A percentile compares a stretch with the other conserved stretches of the same genome.
Conservation (phyloP, 2,329 filamentous ascomycete genomes). For the Exophiala sideris region DNA sequence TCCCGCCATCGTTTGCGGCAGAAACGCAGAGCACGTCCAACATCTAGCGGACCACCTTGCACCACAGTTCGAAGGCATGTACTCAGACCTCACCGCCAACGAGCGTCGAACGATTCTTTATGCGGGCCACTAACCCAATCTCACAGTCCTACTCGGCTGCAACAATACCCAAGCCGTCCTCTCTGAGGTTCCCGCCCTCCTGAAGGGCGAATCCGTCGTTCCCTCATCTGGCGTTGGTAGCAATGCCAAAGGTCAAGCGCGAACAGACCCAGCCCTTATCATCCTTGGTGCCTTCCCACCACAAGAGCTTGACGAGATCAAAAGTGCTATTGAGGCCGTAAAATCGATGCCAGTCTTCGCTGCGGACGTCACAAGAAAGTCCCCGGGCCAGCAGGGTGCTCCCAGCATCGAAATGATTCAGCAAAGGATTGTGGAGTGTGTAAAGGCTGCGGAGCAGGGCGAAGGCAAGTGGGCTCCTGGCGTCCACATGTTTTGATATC, state of each 20-base stretch:
- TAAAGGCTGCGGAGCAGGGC: constrained; percentile 13
- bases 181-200: constrained; percentile 19
- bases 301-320: constrained; percentile 16
- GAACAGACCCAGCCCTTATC: constrained; percentile 16
- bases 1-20: constrained; percentile 20
- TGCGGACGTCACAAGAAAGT: constrained; percentile 18
- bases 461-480: constrained; percentile 17
- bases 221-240: constrained; percentile 14
- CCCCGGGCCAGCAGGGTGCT: constrained; percentile 12
- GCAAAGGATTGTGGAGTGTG: constrained; percentile 15
- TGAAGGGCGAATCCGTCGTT: constrained; percentile 13
- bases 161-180: constrained; percentile 10
- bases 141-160: constrained; percentile 21
- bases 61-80: constrained; percentile 18
- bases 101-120: neutral
- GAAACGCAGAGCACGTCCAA: constrained; percentile 6
- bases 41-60: constrained; percentile 17
- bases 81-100: neutral
- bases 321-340: constrained; percentile 8
- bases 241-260: constrained; percentile 6
- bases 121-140: neutral
- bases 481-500: constrained; percentile 18
- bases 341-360: constrained; percentile 16
- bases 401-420: constrained; percentile 18
- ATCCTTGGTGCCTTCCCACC: constrained; percentile 18